Conservation (phyloP, 176 grass and related monocot species). For the Carex myosuroides region DNA sequence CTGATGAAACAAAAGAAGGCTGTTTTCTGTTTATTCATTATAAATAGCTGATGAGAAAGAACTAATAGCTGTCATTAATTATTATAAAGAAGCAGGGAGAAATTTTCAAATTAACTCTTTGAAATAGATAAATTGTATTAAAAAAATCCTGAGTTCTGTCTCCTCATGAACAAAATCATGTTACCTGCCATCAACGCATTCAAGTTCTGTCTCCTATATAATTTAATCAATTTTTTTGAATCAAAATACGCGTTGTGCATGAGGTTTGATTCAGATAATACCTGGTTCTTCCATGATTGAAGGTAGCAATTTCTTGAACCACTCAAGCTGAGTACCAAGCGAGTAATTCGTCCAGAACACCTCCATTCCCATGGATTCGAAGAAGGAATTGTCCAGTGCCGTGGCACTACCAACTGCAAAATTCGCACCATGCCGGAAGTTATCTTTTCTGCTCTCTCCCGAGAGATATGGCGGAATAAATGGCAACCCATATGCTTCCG, state of each 20-base stretch:
- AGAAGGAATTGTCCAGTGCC: constrained; percentile 56
- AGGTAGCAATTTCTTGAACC: constrained; percentile 58
- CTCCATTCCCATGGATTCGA: constrained; percentile 39
- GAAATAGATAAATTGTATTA: too few relatives aligned
- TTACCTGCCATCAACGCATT: too few relatives aligned
- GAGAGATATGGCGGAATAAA: constrained; percentile 39
- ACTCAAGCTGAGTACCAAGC: constrained; percentile 55
- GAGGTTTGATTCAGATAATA: neutral
- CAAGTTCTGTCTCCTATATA: too few relatives aligned
- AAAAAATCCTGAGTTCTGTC: too few relatives aligned
- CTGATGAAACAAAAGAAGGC: neutral
- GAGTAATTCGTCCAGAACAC: constrained; percentile 42
- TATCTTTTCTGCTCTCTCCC: constrained; percentile 27
- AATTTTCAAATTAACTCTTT: too few relatives aligned
- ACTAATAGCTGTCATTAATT: neutral
- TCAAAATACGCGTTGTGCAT: neutral
- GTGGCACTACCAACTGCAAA: constrained; percentile 78
- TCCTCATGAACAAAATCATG: too few relatives aligned
- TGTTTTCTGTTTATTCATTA: neutral
- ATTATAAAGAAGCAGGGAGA: too few relatives aligned
- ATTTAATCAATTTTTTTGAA: too few relatives aligned
- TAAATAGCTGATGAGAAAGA: neutral
- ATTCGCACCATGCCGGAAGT: constrained; percentile 61
- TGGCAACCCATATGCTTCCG: constrained; percentile 24
- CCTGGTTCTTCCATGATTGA: constrained; percentile 17